Base-by-base conservation (phyloP, 192 early-diverging fungal genomes). In the Linnemannia exigua region DNA sequence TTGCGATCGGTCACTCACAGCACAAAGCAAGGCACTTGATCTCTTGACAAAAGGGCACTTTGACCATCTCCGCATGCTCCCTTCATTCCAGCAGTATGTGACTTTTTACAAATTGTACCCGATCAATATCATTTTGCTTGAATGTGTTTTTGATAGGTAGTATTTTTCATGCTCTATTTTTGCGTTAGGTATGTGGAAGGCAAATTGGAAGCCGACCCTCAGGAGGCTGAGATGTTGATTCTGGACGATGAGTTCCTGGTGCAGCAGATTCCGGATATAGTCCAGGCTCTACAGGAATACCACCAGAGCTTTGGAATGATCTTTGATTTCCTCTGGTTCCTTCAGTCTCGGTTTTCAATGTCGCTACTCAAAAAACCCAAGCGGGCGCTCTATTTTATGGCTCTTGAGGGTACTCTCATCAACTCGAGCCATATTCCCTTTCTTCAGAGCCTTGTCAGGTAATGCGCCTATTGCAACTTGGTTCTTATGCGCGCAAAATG, bases 41-140 rank as follows among this genome's bases (percentile, higher is more conserved):
- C 51, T 87, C 4, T 50, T 94, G 19, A 88, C 71, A 25, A 77
- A 83, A 41, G 90, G 93, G 37, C 95, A 96, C 68, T 74, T 87
- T 20, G 92, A 93, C 70, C 89, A 91, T 70, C 80, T 95, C 14
- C 91, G 95, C 35, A 95, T 95, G 95, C 92, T 93, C 31, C 79
- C 75, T 38, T 96, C 95, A 12, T 93, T 94, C 36, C 92, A 90
- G 72, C 79, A 80, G 70, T 92, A 90, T 46, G 79, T n/a, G n/a
- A n/a, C n/a, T n/a, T n/a, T n/a, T n/a, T n/a, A n/a, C n/a, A n/a
- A n/a, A n/a, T n/a, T n/a, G n/a, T n/a, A n/a, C n/a, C n/a, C n/a
- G n/a, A n/a, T n/a, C n/a, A n/a, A n/a, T n/a, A n/a, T n/a, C n/a
- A n/a, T n/a, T n/a, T n/a, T n/a, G n/a, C n/a, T n/a, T n/a, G n/a